Evolutionary conservation across 495 filamentous ascomycete genomes (phyloP).

Genomic region (Penicillium daleae): DNA sequence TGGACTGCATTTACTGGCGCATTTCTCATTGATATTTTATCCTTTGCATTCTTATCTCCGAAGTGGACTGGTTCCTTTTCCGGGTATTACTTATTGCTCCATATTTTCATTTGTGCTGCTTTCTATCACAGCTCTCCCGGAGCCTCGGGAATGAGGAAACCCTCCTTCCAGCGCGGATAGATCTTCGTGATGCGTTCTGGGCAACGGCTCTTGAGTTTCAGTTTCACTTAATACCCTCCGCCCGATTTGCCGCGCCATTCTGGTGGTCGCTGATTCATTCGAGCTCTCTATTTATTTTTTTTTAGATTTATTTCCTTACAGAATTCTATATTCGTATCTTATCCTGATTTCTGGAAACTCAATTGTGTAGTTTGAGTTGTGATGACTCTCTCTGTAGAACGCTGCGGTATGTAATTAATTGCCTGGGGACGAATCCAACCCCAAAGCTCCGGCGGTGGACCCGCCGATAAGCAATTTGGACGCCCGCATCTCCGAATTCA

Average conservation of each 20-base stretch:
- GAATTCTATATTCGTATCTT: neutral
- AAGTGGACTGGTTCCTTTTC: conserved; percentile 30
- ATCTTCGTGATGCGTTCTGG: conserved; percentile 13
- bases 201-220: conserved; percentile 8
- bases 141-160: neutral
- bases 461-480: conserved; percentile 23
- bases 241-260: conserved; percentile 5
- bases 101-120: conserved; percentile 11
- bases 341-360: neutral
- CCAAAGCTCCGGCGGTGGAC: neutral
- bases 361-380: neutral
- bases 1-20: conserved; percentile 29
- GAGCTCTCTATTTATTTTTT: neutral
- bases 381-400: neutral
- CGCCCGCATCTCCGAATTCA: conserved; percentile 6
- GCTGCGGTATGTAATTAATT: too few species aligned
- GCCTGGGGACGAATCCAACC: neutral
- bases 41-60: conserved; percentile 11
- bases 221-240: conserved; percentile 27
- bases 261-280: conserved; percentile 2
- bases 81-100: conserved; percentile 3
- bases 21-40: conserved; percentile 16
- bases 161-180: conserved; percentile 11
- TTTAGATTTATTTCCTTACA: neutral
- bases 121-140: conserved; percentile 3